Evolutionary conservation across 1,284 basidiomycete species (phyloP), one percentile per base, ranked within the genome.

Genomic region (Xanthoconium separans): DNA sequence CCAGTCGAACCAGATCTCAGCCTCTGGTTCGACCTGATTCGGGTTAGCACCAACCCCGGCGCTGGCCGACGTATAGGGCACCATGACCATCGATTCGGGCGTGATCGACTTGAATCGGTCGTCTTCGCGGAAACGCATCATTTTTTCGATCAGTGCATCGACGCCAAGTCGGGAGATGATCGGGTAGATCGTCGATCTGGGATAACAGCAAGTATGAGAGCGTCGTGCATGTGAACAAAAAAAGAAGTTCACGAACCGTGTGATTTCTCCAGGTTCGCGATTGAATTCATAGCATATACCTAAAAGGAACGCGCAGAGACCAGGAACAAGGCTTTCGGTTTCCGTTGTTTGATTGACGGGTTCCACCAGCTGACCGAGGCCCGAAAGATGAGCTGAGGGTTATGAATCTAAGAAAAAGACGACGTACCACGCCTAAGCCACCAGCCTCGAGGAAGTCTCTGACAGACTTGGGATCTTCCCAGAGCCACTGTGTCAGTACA

Each of bases 1-100:
- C 93, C 95, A 98, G 69, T 98, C 95, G 68, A 99, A 93, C 96
- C 95, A 99, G 33, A 98, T 77, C 68, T 95, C 95, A n/a, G 84
- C 84, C 61, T 91, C 89, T 58, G 82, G 82, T 48, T 80, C 72
- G 29, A 70, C 70, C 12, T 49, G 12, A 10, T 33, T 74, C 70
- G n/a, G 70, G 58, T 63, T 75, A 4, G 40, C 43, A 18, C 13
- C 50, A 4, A 33, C 20, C 0, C 56, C 51, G 13, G 31, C 5
- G 4, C 31, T n/a, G 6, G 53, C 72, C 44, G 72, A 64, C 2
- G 71, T 65, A 30, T 82, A 79, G 51, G 79, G 80, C 18, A 77
- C 65, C 18, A 84, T 65, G 13, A 89, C 84, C 48, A 83, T 76
- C 13, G 74, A 75, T 57, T 97, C 94, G 0, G 96, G 95, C 1